These are phyloP conservation scores for Fusarium proliferatum DNA, from an alignment of 2,329 filamentous ascomycete genomes.

Conservation along the genomic window DNA sequence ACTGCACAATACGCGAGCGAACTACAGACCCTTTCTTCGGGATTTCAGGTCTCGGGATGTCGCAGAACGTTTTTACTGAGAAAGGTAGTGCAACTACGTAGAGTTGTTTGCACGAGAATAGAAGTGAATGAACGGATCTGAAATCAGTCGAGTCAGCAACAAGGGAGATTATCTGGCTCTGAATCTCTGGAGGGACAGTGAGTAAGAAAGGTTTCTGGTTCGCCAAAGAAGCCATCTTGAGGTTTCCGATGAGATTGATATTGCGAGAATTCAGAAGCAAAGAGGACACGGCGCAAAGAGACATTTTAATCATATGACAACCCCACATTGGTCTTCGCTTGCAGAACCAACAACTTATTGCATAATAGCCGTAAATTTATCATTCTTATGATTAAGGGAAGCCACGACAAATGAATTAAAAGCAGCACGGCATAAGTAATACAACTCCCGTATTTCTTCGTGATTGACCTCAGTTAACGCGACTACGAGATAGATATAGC, in stretches of 20 bases:
- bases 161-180: neutral
- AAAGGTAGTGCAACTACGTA: neutral
- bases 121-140: neutral
- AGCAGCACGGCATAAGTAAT: too few species aligned
- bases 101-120: neutral
- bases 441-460: rapidly evolving
- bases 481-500: too few species aligned
- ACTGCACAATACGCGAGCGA: neutral
- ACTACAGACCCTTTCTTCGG: neutral
- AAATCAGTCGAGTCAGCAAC: neutral
- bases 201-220: rapidly evolving
- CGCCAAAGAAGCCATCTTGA: rapidly evolving
- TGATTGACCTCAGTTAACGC: neutral
- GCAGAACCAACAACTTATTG: neutral
- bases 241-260: rapidly evolving
- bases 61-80: neutral
- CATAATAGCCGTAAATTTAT: too few species aligned
- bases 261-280: neutral
- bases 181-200: neutral
- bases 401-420: too few species aligned
- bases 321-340: neutral
- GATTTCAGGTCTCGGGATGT: neutral
- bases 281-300: neutral
- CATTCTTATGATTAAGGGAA: too few species aligned
- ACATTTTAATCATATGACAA: neutral